Percentiles rank a stretch among this genome's conserved stretches.
These are phyloP conservation scores for Catenaria anguillulae DNA, from an alignment of 371 early-diverging fungal species.

Conservation along the genomic window DNA sequence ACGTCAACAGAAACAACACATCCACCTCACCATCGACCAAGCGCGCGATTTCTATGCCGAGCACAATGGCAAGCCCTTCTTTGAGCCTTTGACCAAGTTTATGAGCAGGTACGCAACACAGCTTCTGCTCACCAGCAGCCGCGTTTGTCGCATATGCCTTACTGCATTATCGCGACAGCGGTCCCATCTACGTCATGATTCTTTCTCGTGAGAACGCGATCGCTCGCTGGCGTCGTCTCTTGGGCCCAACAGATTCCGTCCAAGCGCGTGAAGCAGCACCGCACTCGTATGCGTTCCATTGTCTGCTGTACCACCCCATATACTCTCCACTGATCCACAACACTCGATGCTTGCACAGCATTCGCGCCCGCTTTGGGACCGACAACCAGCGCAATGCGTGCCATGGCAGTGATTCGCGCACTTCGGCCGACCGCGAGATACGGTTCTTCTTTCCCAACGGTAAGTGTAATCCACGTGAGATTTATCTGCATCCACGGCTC, in stretches of 20 bases:
- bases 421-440: slow-evolving; percentile 17
- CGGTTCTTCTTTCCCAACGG: slow-evolving; percentile 32
- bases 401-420: slow-evolving; percentile 16
- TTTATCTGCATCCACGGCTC: neutral
- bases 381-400: slow-evolving; percentile 21
- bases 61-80: neutral
- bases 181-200: slow-evolving; percentile 15
- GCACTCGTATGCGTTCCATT: slow-evolving; percentile 9
- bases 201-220: slow-evolving; percentile 12
- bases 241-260: slow-evolving; percentile 16
- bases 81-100: neutral
- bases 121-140: no score
- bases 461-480: slow-evolving; percentile 8
- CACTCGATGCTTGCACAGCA: slow-evolving; percentile 8
- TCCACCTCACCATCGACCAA: slow-evolving; percentile 6
- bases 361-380: slow-evolving; percentile 22
- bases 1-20: slow-evolving; percentile 13
- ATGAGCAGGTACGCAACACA: slow-evolving; percentile 8
- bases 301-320: neutral
- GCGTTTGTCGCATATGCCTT: no score
- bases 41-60: slow-evolving; percentile 10
- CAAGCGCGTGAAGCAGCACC: slow-evolving; percentile 16
- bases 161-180: slow-evolving; percentile 7
- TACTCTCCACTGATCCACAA: no score
- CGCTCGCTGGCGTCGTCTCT: slow-evolving; percentile 11